These are phyloP conservation scores for Croton laevigatus DNA, from an alignment of 441 rosid genomes.

Conservation along the genomic window DNA sequence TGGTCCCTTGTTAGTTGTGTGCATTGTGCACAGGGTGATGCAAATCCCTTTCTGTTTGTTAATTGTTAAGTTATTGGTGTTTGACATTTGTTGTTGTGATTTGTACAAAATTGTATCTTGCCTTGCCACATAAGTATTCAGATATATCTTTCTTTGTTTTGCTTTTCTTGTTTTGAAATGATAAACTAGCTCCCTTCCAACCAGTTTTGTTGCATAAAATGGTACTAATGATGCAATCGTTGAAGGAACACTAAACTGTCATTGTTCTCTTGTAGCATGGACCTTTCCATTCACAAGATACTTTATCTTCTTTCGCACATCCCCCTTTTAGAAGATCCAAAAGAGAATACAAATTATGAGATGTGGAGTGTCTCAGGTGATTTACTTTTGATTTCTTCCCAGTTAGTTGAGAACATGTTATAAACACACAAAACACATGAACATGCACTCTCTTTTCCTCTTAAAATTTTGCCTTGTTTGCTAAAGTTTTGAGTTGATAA, in stretches of 20 bases:
- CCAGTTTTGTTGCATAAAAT: background rate
- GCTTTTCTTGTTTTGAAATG: background rate
- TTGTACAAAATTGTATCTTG: background rate
- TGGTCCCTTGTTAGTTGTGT: background rate
- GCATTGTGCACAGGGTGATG: background rate
- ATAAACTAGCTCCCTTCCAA: background rate
- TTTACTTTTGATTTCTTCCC: conserved; percentile 12
- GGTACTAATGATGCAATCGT: background rate
- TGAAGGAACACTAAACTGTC: background rate
- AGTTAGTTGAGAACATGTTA: background rate
- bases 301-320: conserved; percentile 57
- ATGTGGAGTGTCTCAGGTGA: conserved; percentile 92
- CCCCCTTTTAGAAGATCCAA: conserved; percentile 47
- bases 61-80: background rate
- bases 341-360: conserved; percentile 45
- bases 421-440: background rate
- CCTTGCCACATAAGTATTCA: background rate
- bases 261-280: conserved; percentile 43
- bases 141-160: background rate
- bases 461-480: background rate
- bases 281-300: conserved; percentile 45
- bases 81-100: background rate
- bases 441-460: background rate
- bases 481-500: conserved; percentile 12
- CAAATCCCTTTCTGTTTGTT: background rate